Conservation (phyloP, 306 rosid species). For the Prinsepia uniflora region DNA sequence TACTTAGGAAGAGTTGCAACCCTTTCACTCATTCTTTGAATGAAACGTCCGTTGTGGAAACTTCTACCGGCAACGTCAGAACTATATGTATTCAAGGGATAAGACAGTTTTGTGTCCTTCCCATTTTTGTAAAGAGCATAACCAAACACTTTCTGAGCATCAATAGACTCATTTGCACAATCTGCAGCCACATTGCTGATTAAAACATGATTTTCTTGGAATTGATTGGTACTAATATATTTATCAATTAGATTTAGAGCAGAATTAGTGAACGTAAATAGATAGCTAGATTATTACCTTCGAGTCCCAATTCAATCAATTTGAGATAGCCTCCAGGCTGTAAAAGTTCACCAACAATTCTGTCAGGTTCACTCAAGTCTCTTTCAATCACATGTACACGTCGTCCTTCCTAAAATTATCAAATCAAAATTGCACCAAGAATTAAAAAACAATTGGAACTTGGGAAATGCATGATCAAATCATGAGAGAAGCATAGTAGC, state of each 20-base stretch:
- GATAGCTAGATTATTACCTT: constrained; percentile 38
- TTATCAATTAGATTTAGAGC: neutral
- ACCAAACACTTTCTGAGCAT: constrained; percentile 72
- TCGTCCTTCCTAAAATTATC: constrained; percentile 53
- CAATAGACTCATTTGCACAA: constrained; percentile 56
- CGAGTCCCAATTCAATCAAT: constrained; percentile 61
- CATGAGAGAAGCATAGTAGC: neutral
- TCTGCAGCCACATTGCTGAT: constrained; percentile 39
- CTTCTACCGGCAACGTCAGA: constrained; percentile 61
- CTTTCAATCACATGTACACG: constrained; percentile 70
- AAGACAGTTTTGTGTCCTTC: constrained; percentile 45
- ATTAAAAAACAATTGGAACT: neutral
- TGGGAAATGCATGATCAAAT: neutral
- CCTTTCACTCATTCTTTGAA: constrained; percentile 65
- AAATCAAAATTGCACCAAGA: neutral
- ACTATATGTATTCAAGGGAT: constrained; percentile 50
- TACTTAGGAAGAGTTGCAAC: constrained; percentile 68
- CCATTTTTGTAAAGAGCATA: constrained; percentile 80
- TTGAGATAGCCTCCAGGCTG: constrained; percentile 91
- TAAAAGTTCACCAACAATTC: constrained; percentile 80
- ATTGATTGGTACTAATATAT: neutral
- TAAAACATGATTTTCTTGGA: neutral
- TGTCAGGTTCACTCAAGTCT: constrained; percentile 69
- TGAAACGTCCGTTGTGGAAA: constrained; percentile 85
- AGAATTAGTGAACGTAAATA: neutral